Percentiles rank a stretch among this genome's conserved stretches.
phyloP scores from a whole-genome alignment of 2,329 filamentous ascomycete genomes.

The Aspergillus pseudotamarii region DNA sequence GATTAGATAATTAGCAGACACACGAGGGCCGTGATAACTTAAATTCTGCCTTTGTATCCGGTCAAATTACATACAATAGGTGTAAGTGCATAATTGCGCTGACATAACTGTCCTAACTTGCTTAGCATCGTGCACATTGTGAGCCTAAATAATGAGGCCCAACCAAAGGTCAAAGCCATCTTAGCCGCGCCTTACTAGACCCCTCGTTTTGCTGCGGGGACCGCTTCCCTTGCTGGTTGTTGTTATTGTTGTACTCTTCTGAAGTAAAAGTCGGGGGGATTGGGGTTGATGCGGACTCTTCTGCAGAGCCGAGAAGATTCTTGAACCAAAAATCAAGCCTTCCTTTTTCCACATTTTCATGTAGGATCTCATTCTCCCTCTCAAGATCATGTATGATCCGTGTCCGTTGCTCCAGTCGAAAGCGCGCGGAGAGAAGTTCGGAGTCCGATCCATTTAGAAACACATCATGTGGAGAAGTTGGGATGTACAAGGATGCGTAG shows the following conservation, averaged over 20 bases:
- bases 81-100: neutral
- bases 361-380: conserved; percentile 69
- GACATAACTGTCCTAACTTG: neutral
- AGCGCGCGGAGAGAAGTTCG: conserved; percentile 56
- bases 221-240: conserved; percentile 4
- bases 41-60: neutral
- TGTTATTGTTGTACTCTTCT: neutral
- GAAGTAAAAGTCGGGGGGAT: neutral
- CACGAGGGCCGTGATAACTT: neutral
- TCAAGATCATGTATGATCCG: conserved; percentile 72
- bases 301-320: conserved; percentile 29
- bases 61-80: neutral
- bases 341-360: conserved; percentile 66
- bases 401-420: conserved; percentile 66
- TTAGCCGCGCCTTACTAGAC: conserved; percentile 17
- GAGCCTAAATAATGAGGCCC: neutral
- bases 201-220: neutral
- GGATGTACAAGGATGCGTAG: conserved; percentile 26
- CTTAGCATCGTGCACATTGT: neutral
- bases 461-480: conserved; percentile 31
- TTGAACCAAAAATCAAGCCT: conserved; percentile 71
- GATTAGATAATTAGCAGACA: neutral
- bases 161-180: conserved; percentile 19
- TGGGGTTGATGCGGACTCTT: conserved; percentile 15
- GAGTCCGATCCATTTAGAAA: conserved; percentile 32